These are phyloP conservation scores for Amphirosellinia nigrospora DNA, from an alignment of 495 filamentous ascomycete genomes.

Conservation along the genomic window DNA sequence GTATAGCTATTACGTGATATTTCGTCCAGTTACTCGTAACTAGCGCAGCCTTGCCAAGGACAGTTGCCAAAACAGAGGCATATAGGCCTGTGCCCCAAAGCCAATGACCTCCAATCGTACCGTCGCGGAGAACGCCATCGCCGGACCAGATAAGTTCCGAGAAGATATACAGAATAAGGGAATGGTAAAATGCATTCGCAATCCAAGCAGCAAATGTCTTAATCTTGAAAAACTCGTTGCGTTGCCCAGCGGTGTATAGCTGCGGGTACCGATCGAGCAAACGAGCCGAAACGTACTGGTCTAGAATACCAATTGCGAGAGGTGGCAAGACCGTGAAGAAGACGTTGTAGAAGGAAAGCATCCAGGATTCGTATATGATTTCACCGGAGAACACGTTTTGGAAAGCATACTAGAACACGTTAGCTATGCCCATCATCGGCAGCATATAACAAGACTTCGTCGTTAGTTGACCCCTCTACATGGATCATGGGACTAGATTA, in stretches of 20 bases:
- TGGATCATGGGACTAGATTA: neutral
- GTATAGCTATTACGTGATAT: constrained; percentile 94
- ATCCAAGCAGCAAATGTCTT: constrained; percentile 94
- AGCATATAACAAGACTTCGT: neutral
- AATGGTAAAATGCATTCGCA: constrained; percentile 93
- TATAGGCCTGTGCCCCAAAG: constrained; percentile 95
- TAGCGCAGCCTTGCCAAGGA: constrained; percentile 92
- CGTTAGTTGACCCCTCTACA: neutral
- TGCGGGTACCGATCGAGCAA: constrained; percentile 98
- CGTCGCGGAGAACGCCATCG: constrained; percentile 77
- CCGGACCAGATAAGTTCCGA: constrained; percentile 78
- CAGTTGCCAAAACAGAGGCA: constrained; percentile 86
- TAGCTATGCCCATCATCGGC: constrained; percentile 35
- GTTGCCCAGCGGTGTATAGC: constrained; percentile 91
- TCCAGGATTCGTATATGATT: constrained; percentile 99
- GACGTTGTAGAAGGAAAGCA: constrained; percentile 98
- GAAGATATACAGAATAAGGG: constrained; percentile 85
- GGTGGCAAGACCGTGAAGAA: constrained; percentile 96
- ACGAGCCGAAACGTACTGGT: constrained; percentile 96
- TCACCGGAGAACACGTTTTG: constrained; percentile 98
- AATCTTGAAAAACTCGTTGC: constrained; percentile 89
- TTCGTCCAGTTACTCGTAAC: constrained; percentile 99
- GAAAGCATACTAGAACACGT: constrained; percentile 78
- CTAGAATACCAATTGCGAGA: constrained; percentile 94
- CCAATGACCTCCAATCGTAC: constrained; percentile 89